Base-by-base conservation (phyloP, 257 asterid genomes). In the Capsicum rhomboideum region DNA sequence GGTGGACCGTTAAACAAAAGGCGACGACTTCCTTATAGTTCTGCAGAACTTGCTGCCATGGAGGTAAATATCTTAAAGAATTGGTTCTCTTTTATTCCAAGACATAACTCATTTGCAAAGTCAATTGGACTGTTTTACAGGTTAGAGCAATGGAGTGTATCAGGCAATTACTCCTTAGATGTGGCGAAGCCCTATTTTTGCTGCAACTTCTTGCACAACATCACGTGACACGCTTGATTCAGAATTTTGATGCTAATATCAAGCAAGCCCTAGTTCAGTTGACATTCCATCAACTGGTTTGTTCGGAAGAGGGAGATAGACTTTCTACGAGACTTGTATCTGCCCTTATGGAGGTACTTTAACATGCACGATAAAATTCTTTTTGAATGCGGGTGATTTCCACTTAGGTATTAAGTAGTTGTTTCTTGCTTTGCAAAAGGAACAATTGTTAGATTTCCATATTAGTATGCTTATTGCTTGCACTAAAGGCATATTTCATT, bases 111-210 rank as follows among this genome's bases (percentile, higher is more conserved):
- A 23, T 78, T 42, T 85, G 55, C 78, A 78, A 86, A 77, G 80
- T 46, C 74, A 69, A 59, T 68, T 87, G 64, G 80, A 55, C 31
- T 83, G 59, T 89, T 78, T 67, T 90, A 52, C 89, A 96, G 99
- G 99, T 96, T 83, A 91, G 98, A 90, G 95, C 98, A 18, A 93
- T 96, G 98, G 99, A 96, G 84, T 94, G 99, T 85, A 90, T 94
- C 86, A 91, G 99, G 89, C 98, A 96, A 90, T 90, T 96, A 89
- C 97, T 96, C 84, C 97, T 93, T 84, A 92, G 99, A 89, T 94
- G 97, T 83, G 93, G 94, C 67, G 99, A 96, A 92, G 97, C 97
- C 53, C 90, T 96, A 58, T 93, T 91, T 86, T 87, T 94, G 80
- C 93, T 94, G 83, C 98, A 96, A 75, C 94, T 96, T 86, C 95